These are phyloP conservation scores for Hawksworthiomyces lignivorus DNA, from an alignment of 2,329 filamentous ascomycete species.

Conservation along the genomic window DNA sequence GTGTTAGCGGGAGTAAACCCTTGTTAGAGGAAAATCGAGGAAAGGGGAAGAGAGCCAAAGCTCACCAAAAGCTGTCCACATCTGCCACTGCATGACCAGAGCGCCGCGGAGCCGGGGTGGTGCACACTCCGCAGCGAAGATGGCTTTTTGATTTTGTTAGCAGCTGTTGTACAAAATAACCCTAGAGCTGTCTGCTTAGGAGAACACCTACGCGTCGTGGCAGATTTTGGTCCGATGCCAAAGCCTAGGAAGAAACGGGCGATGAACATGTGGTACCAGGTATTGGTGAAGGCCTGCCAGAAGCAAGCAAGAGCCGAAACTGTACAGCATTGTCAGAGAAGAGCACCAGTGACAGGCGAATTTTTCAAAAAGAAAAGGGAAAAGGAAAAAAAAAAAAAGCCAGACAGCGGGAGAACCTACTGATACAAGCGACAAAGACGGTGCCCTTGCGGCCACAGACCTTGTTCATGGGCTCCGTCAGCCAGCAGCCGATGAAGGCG, in stretches of 20 bases:
- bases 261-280: constrained; percentile 61
- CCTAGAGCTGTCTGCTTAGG: too few relatives aligned
- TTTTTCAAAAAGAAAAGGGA: background rate
- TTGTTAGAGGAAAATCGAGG: background rate
- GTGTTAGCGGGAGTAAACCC: constrained; percentile 13
- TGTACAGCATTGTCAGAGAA: background rate
- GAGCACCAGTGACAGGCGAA: too few relatives aligned
- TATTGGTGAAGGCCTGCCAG: constrained; percentile 39
- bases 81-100: constrained; percentile 54
- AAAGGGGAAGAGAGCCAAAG: too few relatives aligned
- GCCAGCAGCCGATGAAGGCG: constrained; percentile 63
- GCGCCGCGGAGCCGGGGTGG: constrained; percentile 58
- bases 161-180: too few relatives aligned
- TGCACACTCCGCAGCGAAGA: constrained; percentile 62
- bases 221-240: constrained; percentile 62
- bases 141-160: constrained; percentile 5
- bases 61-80: constrained; percentile 38
- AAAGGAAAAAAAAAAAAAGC: background rate
- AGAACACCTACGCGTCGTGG: constrained; percentile 44
- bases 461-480: constrained; percentile 65
- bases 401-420: too few relatives aligned
- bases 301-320: constrained; percentile 25
- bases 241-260: constrained; percentile 63
- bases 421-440: constrained; percentile 59
- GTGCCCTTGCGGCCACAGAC: constrained; percentile 63